phyloP scores from a whole-genome alignment of 179 eudicot genomes.

The Vitellaria paradoxa region DNA sequence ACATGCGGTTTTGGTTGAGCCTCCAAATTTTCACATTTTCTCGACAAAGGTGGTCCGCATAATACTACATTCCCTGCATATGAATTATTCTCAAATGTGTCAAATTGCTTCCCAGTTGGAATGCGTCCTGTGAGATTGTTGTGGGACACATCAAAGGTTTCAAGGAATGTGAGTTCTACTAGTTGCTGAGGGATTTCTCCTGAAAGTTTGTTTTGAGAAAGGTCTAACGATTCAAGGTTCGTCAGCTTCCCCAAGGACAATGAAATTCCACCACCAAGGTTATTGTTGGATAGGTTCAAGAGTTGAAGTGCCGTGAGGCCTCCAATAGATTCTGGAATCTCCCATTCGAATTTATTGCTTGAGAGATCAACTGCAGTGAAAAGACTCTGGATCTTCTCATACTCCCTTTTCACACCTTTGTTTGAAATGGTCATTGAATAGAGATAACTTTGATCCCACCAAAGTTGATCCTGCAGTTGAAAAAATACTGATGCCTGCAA shows the following conservation, averaged over 20 bases:
- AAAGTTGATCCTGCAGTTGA: not conserved
- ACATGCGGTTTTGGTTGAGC: not conserved
- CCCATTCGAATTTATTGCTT: conserved; percentile 29
- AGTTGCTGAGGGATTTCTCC: conserved; percentile 30
- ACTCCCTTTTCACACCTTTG: conserved; percentile 27
- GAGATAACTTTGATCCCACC: not conserved
- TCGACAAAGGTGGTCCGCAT: conserved; percentile 16
- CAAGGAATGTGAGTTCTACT: conserved; percentile 19
- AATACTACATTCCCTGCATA: conserved; percentile 18
- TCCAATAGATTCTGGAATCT: conserved; percentile 23
- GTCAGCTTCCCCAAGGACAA: conserved; percentile 30
- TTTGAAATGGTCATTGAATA: conserved; percentile 19
- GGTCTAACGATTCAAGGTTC: conserved; percentile 39
- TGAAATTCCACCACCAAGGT: conserved; percentile 29
- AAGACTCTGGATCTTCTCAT: conserved; percentile 17
- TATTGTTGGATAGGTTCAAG: conserved; percentile 37
- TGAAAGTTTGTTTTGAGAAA: conserved; percentile 30
- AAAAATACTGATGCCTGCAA: not conserved
- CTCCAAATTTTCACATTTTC: conserved; percentile 18
- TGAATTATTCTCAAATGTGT: conserved; percentile 28
- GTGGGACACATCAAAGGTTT: conserved; percentile 18
- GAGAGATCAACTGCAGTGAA: conserved; percentile 35
- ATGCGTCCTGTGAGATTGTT: not conserved
- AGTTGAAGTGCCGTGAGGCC: conserved; percentile 23
- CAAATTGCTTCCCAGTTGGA: conserved; percentile 17